Base-by-base conservation (phyloP, 106 monocot genomes). In the Apostasia shenzhenica region DNA sequence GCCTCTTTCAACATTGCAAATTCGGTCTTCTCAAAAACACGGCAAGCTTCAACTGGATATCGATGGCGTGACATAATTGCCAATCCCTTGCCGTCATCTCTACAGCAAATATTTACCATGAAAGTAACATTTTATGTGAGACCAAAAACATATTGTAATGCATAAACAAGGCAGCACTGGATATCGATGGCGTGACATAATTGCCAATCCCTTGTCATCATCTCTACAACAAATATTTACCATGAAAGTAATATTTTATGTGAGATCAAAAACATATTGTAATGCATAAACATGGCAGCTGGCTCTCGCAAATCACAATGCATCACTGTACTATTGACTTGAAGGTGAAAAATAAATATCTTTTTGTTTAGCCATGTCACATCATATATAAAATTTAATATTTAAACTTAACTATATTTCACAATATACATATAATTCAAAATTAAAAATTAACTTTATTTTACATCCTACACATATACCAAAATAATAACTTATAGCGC, bases 141-240 rank as follows among this genome's bases (percentile, higher is more conserved):
- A 75, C 54, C 39, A 42, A 41, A 9, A 26, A 26, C 26, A 26
- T n/a, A 64, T 46, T 39, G 45, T 41, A 48, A n/a, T 46, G 1
- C 75, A 75, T 93, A 99, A 67, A 81, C 51, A 76, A 92, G 92
- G 57, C 87, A 92, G 4, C 89, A 92, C 58, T 12, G 97, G 97
- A 80, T 99, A 99, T 4, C 82, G 89, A 80, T 99, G 97, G 50
- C 97, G 88, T 49, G 97, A 92, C 92, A 99, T 99, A 59, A 99
- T 99, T 11, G 92, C 75, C 55, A 99, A 54, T 8, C 97, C 97
- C 70, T 99, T 99, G 54, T 99, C 86, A 80, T 99, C 97, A 83
- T 99, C 97, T 73, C 92, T 92, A 81, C 55, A 63, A 47, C 53
- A 69, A 73, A 48, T 14, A 69, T 26, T 26, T 26, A 26, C 26